phyloP scores from a whole-genome alignment of 495 filamentous ascomycete genomes.

The Hapsidospora chrysogenum region DNA sequence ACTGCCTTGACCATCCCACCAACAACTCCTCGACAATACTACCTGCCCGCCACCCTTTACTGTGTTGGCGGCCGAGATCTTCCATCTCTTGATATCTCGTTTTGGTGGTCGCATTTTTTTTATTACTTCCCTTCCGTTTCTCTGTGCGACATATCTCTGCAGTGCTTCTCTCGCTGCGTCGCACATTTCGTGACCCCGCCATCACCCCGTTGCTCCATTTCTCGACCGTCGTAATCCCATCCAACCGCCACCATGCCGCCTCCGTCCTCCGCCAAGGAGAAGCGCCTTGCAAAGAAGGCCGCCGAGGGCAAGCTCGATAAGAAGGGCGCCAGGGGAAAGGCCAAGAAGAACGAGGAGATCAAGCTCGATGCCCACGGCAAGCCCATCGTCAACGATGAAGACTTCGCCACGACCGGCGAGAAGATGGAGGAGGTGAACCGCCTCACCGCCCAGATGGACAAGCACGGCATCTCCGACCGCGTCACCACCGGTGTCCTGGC shows the following conservation, averaged over 20 bases:
- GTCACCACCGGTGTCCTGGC: constrained; percentile 95
- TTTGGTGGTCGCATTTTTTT: constrained; percentile 1
- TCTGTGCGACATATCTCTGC: too few relatives aligned
- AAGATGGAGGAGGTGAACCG: constrained; percentile 67
- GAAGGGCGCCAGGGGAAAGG: constrained; percentile 58
- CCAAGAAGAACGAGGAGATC: constrained; percentile 48
- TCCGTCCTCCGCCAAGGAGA: constrained; percentile 94
- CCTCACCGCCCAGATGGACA: constrained; percentile 69
- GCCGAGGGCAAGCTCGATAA: constrained; percentile 61
- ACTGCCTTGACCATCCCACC: neutral
- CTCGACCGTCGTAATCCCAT: constrained; percentile 2
- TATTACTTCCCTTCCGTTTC: constrained; percentile 4
- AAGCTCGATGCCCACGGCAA: constrained; percentile 46
- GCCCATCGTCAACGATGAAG: constrained; percentile 34
- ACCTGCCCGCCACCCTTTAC: neutral
- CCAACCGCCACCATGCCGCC: constrained; percentile 42
- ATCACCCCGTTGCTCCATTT: neutral
- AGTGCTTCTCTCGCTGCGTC: too few relatives aligned
- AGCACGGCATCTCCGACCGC: constrained; percentile 88
- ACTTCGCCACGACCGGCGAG: constrained; percentile 50
- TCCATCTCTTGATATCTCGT: neutral
- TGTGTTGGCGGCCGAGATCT: neutral
- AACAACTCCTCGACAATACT: neutral
- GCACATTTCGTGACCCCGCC: neutral
- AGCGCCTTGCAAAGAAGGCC: constrained; percentile 83